A percentile compares a stretch with the other conserved stretches of the same genome.
phyloP scores from a whole-genome alignment of 306 rosid genomes.

The Lathyrus tuberosus region DNA sequence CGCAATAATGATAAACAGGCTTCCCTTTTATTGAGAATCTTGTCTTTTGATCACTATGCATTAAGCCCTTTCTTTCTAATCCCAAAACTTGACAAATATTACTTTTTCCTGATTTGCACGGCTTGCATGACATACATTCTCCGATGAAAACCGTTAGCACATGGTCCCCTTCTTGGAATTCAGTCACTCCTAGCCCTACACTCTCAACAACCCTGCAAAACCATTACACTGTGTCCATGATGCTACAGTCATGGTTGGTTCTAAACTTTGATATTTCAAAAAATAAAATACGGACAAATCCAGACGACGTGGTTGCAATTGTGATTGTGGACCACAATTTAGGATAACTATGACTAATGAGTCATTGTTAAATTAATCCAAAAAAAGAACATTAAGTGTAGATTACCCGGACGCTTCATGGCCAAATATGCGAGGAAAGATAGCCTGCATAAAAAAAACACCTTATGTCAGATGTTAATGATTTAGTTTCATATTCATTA shows the following conservation, averaged over 20 bases:
- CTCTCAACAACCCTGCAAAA: slow-evolving; percentile 92
- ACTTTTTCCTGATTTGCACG: slow-evolving; percentile 79
- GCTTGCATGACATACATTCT: slow-evolving; percentile 80
- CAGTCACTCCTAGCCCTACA: slow-evolving; percentile 82
- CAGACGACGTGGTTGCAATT: neutral
- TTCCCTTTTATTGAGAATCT: slow-evolving; percentile 82
- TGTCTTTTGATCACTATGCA: slow-evolving; percentile 94
- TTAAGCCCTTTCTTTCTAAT: slow-evolving; percentile 81
- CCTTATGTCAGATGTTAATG: slow-evolving; percentile 31
- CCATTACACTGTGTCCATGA: neutral
- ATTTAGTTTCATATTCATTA: neutral
- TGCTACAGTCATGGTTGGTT: slow-evolving; percentile 12
- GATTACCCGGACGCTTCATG: slow-evolving; percentile 95
- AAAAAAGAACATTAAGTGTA: slow-evolving; percentile 11
- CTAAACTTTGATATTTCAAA: neutral
- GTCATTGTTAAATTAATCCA: slow-evolving; percentile 7
- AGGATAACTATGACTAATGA: neutral
- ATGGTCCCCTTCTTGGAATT: slow-evolving; percentile 81
- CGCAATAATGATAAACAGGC: slow-evolving; percentile 88
- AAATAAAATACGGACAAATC: neutral
- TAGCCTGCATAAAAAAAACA: slow-evolving; percentile 64
- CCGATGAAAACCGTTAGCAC: slow-evolving; percentile 92
- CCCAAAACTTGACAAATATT: slow-evolving; percentile 83
- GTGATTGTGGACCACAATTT: neutral
- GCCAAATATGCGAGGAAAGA: slow-evolving; percentile 97